Percentiles rank a stretch among this genome's conserved stretches.
These are phyloP conservation scores for Eucalyptus victrix DNA, from an alignment of 345 rosid species.

Conservation along the genomic window DNA sequence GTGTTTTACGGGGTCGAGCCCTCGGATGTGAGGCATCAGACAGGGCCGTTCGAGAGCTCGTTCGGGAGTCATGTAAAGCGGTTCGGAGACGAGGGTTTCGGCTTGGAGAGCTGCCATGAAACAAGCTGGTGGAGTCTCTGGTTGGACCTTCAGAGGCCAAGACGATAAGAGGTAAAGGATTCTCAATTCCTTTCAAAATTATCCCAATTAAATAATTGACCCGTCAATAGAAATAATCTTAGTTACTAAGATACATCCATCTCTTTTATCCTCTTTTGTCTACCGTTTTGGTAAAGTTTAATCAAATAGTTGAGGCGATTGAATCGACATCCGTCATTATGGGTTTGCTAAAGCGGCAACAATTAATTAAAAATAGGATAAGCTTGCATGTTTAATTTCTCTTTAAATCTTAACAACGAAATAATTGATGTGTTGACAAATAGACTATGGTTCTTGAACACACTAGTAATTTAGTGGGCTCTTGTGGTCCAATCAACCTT, in stretches of 20 bases:
- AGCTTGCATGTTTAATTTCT: not conserved
- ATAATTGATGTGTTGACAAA: not conserved
- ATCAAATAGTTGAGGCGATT: not conserved
- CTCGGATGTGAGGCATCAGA: not conserved
- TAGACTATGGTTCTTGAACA: not conserved
- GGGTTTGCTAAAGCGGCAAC: not conserved
- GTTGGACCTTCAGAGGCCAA: not conserved
- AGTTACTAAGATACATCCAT: not conserved
- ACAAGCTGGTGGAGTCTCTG: not conserved
- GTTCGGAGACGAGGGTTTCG: not conserved
- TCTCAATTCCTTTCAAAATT: not conserved
- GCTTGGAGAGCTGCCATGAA: constrained; percentile 6
- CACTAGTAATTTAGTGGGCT: not conserved
- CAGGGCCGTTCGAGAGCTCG: not conserved
- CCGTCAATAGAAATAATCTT: not conserved
- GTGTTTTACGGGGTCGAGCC: constrained; percentile 10
- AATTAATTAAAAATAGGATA: too few relatives aligned
- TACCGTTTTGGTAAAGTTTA: not conserved
- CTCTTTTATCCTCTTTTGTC: not conserved
- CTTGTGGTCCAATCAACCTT: not conserved
- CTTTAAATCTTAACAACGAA: not conserved
- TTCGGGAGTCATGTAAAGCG: not conserved
- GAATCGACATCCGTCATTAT: not conserved
- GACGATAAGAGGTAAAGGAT: not conserved
- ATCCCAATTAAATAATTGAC: not conserved